Evolutionary conservation across 768 basidiomycete genomes (phyloP).

Genomic region (Mycena kentingensis): DNA sequence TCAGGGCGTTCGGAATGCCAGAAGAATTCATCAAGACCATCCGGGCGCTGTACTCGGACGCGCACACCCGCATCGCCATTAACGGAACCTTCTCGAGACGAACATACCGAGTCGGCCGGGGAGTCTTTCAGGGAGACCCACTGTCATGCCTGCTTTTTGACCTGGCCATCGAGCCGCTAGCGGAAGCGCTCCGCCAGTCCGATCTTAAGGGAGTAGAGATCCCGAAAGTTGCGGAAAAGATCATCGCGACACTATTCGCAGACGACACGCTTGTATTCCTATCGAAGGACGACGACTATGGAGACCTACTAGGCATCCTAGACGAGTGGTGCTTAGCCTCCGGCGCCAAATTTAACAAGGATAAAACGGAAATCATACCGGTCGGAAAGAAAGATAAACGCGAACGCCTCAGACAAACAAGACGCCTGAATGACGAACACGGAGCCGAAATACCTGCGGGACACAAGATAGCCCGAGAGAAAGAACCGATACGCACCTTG

Average conservation of each 20-base stretch:
- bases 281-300: constrained; percentile 28
- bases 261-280: constrained; percentile 44
- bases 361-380: constrained; percentile 42
- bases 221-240: constrained; percentile 12
- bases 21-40: constrained; percentile 15
- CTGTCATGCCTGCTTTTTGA: constrained; percentile 42
- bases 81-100: constrained; percentile 12
- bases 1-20: background rate
- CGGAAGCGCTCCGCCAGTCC: constrained; percentile 30
- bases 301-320: constrained; percentile 29
- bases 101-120: constrained; percentile 12
- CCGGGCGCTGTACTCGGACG: constrained; percentile 17
- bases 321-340: constrained; percentile 40
- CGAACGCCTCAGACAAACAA: background rate
- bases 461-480: constrained; percentile 32
- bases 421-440: background rate
- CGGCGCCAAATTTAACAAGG: constrained; percentile 41
- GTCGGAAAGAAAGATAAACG: constrained; percentile 29
- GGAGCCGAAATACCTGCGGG: constrained; percentile 12
- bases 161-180: constrained; percentile 43
- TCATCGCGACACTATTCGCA: constrained; percentile 39
- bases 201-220: constrained; percentile 29
- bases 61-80: background rate
- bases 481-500: constrained; percentile 29
- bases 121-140: constrained; percentile 36